Conservation (phyloP, 805 yeast species). For the Wickerhamia fluorescens region DNA sequence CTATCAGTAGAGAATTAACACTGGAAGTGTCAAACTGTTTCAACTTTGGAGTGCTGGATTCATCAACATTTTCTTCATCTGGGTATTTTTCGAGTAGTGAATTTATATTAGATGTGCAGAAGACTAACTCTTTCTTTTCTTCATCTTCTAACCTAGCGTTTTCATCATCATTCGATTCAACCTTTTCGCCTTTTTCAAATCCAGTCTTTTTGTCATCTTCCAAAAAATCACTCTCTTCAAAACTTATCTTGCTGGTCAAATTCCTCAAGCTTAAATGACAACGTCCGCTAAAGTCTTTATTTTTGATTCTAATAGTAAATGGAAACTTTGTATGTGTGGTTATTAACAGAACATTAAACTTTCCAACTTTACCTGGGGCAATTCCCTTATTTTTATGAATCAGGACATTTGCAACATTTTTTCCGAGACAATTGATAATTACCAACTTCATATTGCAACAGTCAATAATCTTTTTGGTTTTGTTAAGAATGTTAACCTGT, state of each 20-base stretch:
- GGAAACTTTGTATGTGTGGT: slow-evolving; percentile 28
- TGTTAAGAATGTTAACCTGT: slow-evolving; percentile 25
- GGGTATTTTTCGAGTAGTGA: too few species aligned
- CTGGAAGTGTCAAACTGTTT: too few species aligned
- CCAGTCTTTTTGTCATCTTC: too few species aligned
- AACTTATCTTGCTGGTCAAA: slow-evolving; percentile 16
- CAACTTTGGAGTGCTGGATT: too few species aligned
- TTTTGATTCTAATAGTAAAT: slow-evolving; percentile 21
- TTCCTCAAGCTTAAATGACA: slow-evolving; percentile 17
- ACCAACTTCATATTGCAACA: slow-evolving; percentile 24
- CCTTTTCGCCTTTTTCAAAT: background rate
- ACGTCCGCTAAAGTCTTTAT: slow-evolving; percentile 11
- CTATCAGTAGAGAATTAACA: too few species aligned
- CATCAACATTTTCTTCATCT: too few species aligned
- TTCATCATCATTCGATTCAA: slow-evolving; percentile 3
- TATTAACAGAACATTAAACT: slow-evolving; percentile 26
- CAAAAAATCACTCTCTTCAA: slow-evolving; percentile 4
- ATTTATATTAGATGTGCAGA: too few species aligned
- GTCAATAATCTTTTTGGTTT: slow-evolving; percentile 16
- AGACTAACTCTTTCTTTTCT: too few species aligned
- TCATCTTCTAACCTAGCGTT: slow-evolving; percentile 1
- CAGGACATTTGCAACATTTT: slow-evolving; percentile 17
- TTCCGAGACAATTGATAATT: slow-evolving; percentile 23
- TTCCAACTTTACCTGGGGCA: slow-evolving; percentile 21
- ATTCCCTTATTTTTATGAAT: slow-evolving; percentile 27